phyloP scores from a whole-genome alignment of 163 green algal species.

The Prototheca stagnorum region DNA sequence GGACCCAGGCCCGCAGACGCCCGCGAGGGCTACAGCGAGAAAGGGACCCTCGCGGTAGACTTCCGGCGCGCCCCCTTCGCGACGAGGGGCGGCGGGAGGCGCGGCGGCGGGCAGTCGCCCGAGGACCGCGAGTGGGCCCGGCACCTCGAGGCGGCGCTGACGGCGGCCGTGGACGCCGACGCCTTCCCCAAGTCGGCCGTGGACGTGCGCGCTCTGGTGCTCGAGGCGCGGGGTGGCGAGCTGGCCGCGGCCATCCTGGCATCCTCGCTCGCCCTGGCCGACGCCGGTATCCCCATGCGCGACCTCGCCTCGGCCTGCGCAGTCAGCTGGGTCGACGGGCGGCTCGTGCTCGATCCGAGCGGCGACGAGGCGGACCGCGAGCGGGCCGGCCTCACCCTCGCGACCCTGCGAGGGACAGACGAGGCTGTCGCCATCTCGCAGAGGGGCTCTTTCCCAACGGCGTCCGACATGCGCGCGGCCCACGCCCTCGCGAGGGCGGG shows the following conservation, averaged over 20 bases:
- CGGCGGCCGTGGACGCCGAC: too few relatives aligned
- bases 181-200: too few relatives aligned
- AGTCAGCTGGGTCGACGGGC: slow-evolving; percentile 27
- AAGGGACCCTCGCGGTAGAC: too few relatives aligned
- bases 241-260: slow-evolving; percentile 37
- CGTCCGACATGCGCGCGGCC: not conserved
- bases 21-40: too few relatives aligned
- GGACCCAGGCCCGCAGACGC: too few relatives aligned
- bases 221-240: too few relatives aligned
- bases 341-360: slow-evolving; percentile 51
- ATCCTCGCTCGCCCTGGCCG: slow-evolving; percentile 52
- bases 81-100: too few relatives aligned
- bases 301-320: slow-evolving; percentile 54
- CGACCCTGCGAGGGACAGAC: slow-evolving; percentile 31
- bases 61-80: too few relatives aligned
- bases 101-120: too few relatives aligned
- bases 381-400: slow-evolving; percentile 35
- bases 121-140: too few relatives aligned
- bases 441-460: not conserved
- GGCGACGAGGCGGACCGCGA: slow-evolving; percentile 31
- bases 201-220: too few relatives aligned
- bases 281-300: slow-evolving; percentile 53
- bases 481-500: not conserved
- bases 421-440: slow-evolving; percentile 11
- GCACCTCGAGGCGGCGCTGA: too few relatives aligned